Base-by-base conservation (phyloP, 192 early-diverging fungal genomes). In the Rhizophagus clarus region DNA sequence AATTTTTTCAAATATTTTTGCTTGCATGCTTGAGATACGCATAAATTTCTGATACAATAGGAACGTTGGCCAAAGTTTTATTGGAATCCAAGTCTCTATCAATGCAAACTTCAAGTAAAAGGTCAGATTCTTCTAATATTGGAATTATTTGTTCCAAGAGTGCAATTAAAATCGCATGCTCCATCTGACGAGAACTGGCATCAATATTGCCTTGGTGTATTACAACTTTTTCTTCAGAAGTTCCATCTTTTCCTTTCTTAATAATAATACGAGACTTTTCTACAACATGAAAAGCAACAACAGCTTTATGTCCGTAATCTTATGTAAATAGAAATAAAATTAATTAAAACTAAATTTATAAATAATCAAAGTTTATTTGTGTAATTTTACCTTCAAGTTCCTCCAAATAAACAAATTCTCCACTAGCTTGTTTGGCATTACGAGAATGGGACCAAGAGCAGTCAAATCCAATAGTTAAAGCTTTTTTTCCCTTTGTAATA, bases 1-100 rank as follows among this genome's bases (percentile, higher is more conserved):
- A 42, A 10, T 12, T 45, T 45, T 42, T 42, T 9, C 10, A 1
- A 42, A 42, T 42, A 42, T 51, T 51, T 51, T 51, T 51, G 14
- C 49, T 66, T 66, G 29, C 12, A 26, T 66, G 63, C 29, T 66
- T 66, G 12, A 66, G 24, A 9, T 66, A 11, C 2, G 29, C 26
- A 66, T 66, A 66, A 15, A 66, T 66, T 15, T 66, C 24, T 31
- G 63, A 29, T n/a, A 62, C 61, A 62, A 62, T 22, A n/a, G 61
- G 22, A 29, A 64, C 22, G 9, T 64, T 64, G 2, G 63, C 26
- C 11, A 64, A 29, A 29, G 26, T 64, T 62, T 62, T 62, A 7
- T 62, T 62, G 1, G 61, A 62, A 26, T 62, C 10, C 28, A 64
- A 64, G 10, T 64, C 14, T 10, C 63, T 9, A 64, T 64, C 14